These are phyloP conservation scores for Xerocomellus chrysenteron DNA, from an alignment of 768 basidiomycete genomes.

Conservation along the genomic window DNA sequence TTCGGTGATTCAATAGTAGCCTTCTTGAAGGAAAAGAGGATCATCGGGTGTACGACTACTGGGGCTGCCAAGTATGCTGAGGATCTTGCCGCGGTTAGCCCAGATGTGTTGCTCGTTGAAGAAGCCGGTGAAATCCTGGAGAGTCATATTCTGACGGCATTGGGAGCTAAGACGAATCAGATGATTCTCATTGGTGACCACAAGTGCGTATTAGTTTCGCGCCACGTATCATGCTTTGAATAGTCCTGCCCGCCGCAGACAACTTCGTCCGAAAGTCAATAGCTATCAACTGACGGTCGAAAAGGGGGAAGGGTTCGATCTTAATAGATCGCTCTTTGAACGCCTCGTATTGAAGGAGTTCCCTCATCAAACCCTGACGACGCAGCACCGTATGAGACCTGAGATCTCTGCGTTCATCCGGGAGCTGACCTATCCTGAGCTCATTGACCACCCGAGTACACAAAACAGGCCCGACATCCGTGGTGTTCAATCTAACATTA, in stretches of 20 bases:
- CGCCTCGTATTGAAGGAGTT: conserved; percentile 61
- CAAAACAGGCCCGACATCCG: conserved; percentile 47
- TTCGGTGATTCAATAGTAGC: conserved; percentile 36
- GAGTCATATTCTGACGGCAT: conserved; percentile 61
- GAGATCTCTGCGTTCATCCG: conserved; percentile 69
- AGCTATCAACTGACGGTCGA: conserved; percentile 64
- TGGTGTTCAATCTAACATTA: conserved; percentile 57
- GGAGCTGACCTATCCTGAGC: conserved; percentile 63
- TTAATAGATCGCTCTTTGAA: conserved; percentile 70
- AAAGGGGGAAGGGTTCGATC: conserved; percentile 66
- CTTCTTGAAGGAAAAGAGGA: conserved; percentile 46
- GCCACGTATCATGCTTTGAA: background rate
- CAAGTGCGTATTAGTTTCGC: conserved; percentile 41
- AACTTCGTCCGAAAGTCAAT: conserved; percentile 73
- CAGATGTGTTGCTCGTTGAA: conserved; percentile 62
- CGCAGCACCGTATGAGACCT: conserved; percentile 74
- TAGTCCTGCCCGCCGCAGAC: conserved; percentile 38
- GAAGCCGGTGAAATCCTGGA: conserved; percentile 76
- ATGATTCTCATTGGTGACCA: conserved; percentile 73
- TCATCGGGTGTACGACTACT: conserved; percentile 72
- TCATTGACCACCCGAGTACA: conserved; percentile 56
- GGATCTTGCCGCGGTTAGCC: conserved; percentile 45
- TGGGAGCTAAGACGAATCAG: conserved; percentile 48
- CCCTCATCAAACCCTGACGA: conserved; percentile 54
- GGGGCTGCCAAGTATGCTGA: conserved; percentile 62